Conservation (phyloP, 2,329 filamentous ascomycete genomes). For the Diaporthe ilicicola region DNA sequence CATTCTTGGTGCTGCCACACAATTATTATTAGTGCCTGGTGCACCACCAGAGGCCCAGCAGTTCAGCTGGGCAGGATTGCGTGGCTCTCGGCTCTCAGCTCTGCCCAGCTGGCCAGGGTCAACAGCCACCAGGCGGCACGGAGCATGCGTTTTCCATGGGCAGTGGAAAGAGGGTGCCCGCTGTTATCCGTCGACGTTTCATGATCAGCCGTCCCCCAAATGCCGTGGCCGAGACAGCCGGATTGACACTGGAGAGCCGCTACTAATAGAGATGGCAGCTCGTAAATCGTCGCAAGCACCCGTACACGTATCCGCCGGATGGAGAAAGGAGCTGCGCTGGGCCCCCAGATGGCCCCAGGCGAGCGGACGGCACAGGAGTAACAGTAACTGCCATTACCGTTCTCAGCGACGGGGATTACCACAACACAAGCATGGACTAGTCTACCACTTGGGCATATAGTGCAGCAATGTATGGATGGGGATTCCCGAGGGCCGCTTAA, state of each 20-base stretch:
- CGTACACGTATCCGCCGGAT: conserved; percentile 8
- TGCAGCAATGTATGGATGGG: background rate
- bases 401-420: conserved; percentile 9
- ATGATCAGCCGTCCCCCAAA: conserved; percentile 17
- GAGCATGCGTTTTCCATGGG: background rate
- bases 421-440: background rate
- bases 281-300: background rate
- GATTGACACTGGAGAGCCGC: conserved; percentile 7
- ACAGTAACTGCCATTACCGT: conserved; percentile 2
- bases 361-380: background rate
- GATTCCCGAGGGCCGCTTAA: background rate
- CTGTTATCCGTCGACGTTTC: conserved; percentile 23
- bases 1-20: conserved; percentile 7
- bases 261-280: conserved; percentile 1
- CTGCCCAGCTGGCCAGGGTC: conserved; percentile 23
- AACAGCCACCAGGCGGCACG: conserved; percentile 27
- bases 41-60: background rate
- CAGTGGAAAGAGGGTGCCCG: conserved; percentile 4
- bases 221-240: conserved; percentile 21
- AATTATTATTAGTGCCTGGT: background rate
- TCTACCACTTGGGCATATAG: conserved; percentile 1
- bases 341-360: background rate
- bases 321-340: background rate
- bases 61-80: conserved; percentile 21
- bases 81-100: conserved; percentile 29